Evolutionary conservation across 129 eudicot species (phyloP), one percentile per base, ranked within the genome.

Genomic region (Tagetes erecta): DNA sequence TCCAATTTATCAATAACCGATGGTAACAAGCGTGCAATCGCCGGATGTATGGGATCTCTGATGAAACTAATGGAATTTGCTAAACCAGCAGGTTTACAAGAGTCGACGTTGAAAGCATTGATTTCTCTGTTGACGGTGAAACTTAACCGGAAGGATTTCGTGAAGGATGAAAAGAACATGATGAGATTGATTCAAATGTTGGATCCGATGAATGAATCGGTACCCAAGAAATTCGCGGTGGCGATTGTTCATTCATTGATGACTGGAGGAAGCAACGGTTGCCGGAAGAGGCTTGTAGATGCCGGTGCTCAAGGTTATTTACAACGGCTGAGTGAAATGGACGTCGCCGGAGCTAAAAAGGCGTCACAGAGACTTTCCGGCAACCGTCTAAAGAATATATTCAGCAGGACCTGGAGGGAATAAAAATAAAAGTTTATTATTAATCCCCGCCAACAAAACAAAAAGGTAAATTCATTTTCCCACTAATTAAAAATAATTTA

Each of bases 331-430:
- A 72, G 57, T 40, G 97, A 88, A 70, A 79, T 88, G 91, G 89
- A 88, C 11, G 92, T 91, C 30, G 69, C 82, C 56, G 97, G 96
- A 73, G 96, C 97, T 64, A 91, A 83, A 37, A 91, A 86, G 80
- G 96, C 96, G 30, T 57, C 85, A 73, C 92, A 86, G 80, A 91
- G 91, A 80, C 90, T 91, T 55, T 83, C 91, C 71, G 91, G 90
- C 66, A 88, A 81, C 73, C 80, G 97, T 71, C 86, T 91, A 35
- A 88, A 79, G 73, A 86, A 73, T 52, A 83, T 91, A 67, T 91
- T 91, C 78, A 71, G 83, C 59, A 71, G 92, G 78, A 63, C 84
- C 27, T 91, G 95, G 96, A 88, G 92, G 90, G 90, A 91, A 66
- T 85, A 69, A 78, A 75, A 69, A 41, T 62, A 55, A 78, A 76